Conservation (phyloP, 1,284 basidiomycete species). For the Mrakiaceae sp. region DNA sequence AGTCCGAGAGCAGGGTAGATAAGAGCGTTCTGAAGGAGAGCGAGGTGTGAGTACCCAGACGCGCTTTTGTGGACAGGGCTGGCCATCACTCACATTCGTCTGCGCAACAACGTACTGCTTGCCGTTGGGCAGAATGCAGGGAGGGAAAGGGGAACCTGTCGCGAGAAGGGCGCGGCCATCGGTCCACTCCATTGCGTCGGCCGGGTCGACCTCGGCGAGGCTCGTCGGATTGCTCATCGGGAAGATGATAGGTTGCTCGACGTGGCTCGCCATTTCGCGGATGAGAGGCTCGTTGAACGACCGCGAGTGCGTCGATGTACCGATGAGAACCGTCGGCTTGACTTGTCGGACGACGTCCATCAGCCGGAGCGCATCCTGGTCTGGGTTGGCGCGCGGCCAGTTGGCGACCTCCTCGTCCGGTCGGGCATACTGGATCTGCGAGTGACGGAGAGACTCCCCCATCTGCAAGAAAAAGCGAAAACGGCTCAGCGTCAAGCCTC, state of each 20-base stretch:
- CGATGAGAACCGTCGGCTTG: conserved; percentile 60
- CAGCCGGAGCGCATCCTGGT: conserved; percentile 34
- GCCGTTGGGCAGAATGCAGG: conserved; percentile 48
- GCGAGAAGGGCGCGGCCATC: conserved; percentile 60
- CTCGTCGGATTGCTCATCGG: conserved; percentile 71
- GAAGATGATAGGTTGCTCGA: conserved; percentile 63
- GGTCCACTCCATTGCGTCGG: conserved; percentile 58
- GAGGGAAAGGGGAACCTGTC: conserved; percentile 69
- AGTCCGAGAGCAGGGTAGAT: conserved; percentile 60
- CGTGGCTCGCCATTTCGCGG: conserved; percentile 54
- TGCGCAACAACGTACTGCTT: conserved; percentile 45
- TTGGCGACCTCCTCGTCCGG: conserved; percentile 33
- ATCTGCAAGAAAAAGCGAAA: conserved; percentile 20
- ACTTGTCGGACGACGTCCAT: conserved; percentile 39
- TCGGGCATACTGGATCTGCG: conserved; percentile 35
- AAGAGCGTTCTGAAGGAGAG: conserved; percentile 6
- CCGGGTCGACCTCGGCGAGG: conserved; percentile 61
- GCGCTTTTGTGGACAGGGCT: neutral
- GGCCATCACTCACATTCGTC: conserved; percentile 34
- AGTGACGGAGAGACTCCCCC: conserved; percentile 37
- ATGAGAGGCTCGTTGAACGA: conserved; percentile 67
- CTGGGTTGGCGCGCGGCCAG: conserved; percentile 31
- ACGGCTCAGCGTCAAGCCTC: conserved; percentile 36
- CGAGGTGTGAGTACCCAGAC: neutral
- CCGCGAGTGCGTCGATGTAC: conserved; percentile 66